Evolutionary conservation across 331 rosid genomes (phyloP), one percentile per base, ranked within the genome.

Genomic region (Malus hybrid): DNA sequence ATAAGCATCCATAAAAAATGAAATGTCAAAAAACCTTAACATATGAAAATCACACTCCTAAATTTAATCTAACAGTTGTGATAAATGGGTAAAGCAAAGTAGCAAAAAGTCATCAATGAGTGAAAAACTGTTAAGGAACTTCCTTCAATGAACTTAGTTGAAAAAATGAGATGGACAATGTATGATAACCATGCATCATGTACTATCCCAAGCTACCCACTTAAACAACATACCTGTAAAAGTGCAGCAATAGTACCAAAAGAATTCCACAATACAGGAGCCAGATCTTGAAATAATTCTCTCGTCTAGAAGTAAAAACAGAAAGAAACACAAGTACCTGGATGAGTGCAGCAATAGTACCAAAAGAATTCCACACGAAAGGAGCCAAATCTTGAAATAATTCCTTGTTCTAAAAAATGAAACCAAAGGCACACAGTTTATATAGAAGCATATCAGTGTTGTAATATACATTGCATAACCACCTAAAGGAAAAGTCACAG

Each of bases 211-310:
- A 27, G 6, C 76, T 33, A 65, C 75, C 69, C 73, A 60, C 59
- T 12, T 63, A 63, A 72, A 54, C 19, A n/a, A 71, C 68, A 69
- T 86, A 90, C 97, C 92, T 90, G 96, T 70, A 87, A 76, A 55
- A 87, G 66, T 69, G 91, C 89, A 73, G 91, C 87, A 67, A 87
- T 83, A 59, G 87, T 85, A 77, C 91, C 91, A 73, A 87, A 85
- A 39, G 85, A 85, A 82, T 85, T 81, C 89, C 89, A 85, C 86
- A 87, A 74, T 63, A 87, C 64, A 42, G 91, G 91, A 68, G 89
- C 89, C 89, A 87, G 74, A 76, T 87, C 91, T 83, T 83, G 87
- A 87, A 85, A 85, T 71, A 85, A 48, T 67, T 85, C 87, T 83
- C 89, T 83, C 84, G 80, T 87, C 87, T 87, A 78, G 66, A 78